Base-by-base conservation (phyloP, 352 stramenopile species). In the Phytophthora tentaculata region DNA sequence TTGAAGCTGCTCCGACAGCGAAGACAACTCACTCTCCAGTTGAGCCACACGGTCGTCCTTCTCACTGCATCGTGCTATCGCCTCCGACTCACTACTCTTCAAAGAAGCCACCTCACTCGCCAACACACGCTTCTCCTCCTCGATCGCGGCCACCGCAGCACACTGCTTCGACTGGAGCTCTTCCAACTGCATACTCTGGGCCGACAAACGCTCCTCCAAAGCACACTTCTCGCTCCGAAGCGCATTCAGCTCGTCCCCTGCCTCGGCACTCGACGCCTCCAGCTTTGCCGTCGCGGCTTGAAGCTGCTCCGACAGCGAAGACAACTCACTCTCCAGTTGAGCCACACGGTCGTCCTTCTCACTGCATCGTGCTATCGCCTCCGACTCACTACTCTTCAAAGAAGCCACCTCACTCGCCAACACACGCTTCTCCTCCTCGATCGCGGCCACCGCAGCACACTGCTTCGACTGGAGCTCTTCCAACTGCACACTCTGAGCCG, bases 391-490 rank as follows among this genome's bases (percentile, higher is more conserved):
- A 32, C 57, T 67, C 57, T 73, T 66, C 48, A 72, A 9, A 37
- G 13, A 22, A 51, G 41, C 67, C 32, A 77, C 61, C 45, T 75
- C 64, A n/a, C 44, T 73, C 54, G 28, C 53, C 61, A 77, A 28
- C 50, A 52, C 24, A 49, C 55, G 22, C 53, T 69, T 77, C 53
- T 74, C 52, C 39, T 70, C 60, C 56, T 74, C 61, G 52, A 76
- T 28, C 13, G 41, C 52, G 48, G 45, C 24, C 59, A 67, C 23
- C 24, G 29, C 55, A 67, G 60, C 48, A 56, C 24, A 44, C 47
- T 71, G 59, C 60, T 50, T 22, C 16, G 45, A 32, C 19, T 63
- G 57, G 0, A 67, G 24, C 26, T 68, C 59, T 17, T 53, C 56
- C 39, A 71, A 61, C 47, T 64, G 23, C 47, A 41, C 23, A 3